phyloP scores from a whole-genome alignment of 2,329 filamentous ascomycete genomes.

The Exophiala oligosperma region DNA sequence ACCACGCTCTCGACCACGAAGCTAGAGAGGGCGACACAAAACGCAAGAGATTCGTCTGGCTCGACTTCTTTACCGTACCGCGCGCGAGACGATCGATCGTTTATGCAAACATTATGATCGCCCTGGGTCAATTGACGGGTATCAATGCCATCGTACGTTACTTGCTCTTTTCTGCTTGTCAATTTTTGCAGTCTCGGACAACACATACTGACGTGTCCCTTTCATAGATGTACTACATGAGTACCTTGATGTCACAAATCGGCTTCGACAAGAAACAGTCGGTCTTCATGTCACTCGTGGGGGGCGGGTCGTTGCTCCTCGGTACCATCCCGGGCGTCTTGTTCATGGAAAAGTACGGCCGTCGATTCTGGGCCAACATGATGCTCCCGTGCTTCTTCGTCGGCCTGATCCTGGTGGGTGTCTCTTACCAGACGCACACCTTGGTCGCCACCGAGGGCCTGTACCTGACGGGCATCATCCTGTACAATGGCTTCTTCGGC shows the following conservation, averaged over 20 bases:
- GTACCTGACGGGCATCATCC: slow-evolving; percentile 66
- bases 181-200: not conserved
- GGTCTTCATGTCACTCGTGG: slow-evolving; percentile 75
- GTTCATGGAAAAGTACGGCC: slow-evolving; percentile 70
- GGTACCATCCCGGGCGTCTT: slow-evolving; percentile 69
- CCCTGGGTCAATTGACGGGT: slow-evolving; percentile 69
- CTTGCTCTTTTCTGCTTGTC: slow-evolving; percentile 2
- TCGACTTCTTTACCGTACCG: slow-evolving; percentile 72
- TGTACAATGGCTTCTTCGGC: slow-evolving; percentile 70
- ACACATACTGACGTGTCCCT: too few relatives aligned
- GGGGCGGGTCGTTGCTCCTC: slow-evolving; percentile 65
- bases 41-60: slow-evolving; percentile 61
- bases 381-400: slow-evolving; percentile 73
- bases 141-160: slow-evolving; percentile 38
- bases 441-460: slow-evolving; percentile 55
- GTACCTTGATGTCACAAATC: slow-evolving; percentile 64
- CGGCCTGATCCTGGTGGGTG: slow-evolving; percentile 66
- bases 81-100: slow-evolving; percentile 66
- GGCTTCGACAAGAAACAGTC: slow-evolving; percentile 63
- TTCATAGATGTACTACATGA: slow-evolving; percentile 66
- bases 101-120: slow-evolving; percentile 69
- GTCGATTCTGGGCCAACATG: slow-evolving; percentile 71
- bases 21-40: slow-evolving; percentile 53
- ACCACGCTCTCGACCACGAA: slow-evolving; percentile 61
- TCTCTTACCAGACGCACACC: slow-evolving; percentile 60